Conservation (phyloP, 345 rosid species). For the Erucastrum elatum region DNA sequence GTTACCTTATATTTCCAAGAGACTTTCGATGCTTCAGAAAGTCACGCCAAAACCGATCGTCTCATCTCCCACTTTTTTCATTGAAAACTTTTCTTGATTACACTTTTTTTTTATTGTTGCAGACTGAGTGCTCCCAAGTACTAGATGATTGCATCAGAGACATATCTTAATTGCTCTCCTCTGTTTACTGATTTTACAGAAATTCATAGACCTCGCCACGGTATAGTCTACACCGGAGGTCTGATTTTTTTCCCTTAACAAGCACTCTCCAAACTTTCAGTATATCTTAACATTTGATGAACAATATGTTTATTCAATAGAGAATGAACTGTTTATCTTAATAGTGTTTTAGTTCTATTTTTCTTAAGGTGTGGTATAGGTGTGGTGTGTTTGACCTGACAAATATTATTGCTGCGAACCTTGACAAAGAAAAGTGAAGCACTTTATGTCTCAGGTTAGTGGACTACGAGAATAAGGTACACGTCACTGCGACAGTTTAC, state of each 20-base stretch:
- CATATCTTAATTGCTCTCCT: conserved; percentile 81
- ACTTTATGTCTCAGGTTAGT: neutral
- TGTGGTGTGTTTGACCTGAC: conserved; percentile 27
- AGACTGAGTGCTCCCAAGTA: neutral
- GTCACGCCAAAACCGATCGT: neutral
- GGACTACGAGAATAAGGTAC: neutral
- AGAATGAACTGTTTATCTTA: neutral
- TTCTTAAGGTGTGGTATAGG: neutral
- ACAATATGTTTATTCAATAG: neutral
- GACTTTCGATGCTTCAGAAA: neutral
- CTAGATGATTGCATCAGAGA: conserved; percentile 54
- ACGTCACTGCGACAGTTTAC: neutral
- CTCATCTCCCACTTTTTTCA: neutral
- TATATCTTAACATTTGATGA: neutral
- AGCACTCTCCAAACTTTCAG: neutral
- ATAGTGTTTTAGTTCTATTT: neutral
- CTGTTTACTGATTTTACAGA: conserved; percentile 54
- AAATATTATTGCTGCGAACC: conserved; percentile 39
- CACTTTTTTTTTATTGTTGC: neutral
- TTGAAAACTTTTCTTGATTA: neutral
- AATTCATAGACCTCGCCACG: conserved; percentile 58
- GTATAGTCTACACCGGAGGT: conserved; percentile 53
- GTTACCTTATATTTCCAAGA: neutral
- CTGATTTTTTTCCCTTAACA: neutral
- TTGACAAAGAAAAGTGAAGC: too few species aligned